Conservation (phyloP, 1,139 yeast genomes). For the Scheffersomyces cryptocercus region DNA sequence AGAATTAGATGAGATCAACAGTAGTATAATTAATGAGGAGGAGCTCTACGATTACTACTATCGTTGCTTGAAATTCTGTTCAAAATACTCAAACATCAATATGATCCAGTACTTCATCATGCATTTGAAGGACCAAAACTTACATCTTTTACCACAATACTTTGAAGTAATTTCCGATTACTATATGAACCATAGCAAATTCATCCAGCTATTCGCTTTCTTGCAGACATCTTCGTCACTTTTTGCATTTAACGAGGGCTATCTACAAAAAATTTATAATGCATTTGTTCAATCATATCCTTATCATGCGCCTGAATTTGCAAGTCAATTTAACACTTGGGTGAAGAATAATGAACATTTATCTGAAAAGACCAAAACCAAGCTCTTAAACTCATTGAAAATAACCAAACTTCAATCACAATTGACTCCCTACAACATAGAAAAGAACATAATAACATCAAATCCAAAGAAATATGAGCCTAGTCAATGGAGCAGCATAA, state of each 20-base stretch:
- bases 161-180: constrained; percentile 24
- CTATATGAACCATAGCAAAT: constrained; percentile 26
- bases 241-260: constrained; percentile 21
- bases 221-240: constrained; percentile 18
- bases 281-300: constrained; percentile 39
- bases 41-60: constrained; percentile 20
- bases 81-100: constrained; percentile 18
- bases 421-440: constrained; percentile 29
- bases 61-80: constrained; percentile 20
- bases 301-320: constrained; percentile 28
- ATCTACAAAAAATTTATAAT: constrained; percentile 26
- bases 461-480: constrained; percentile 19
- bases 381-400: constrained; percentile 14
- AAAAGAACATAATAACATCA: constrained; percentile 14
- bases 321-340: constrained; percentile 25
- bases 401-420: constrained; percentile 29
- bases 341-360: constrained; percentile 11
- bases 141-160: constrained; percentile 17
- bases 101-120: constrained; percentile 24
- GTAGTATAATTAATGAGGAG: constrained; percentile 6
- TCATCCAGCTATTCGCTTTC: constrained; percentile 26
- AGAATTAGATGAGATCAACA: constrained; percentile 21
- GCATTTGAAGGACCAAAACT: constrained; percentile 25
- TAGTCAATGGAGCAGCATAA: constrained; percentile 21
- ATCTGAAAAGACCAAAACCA: constrained; percentile 7